Conservation (phyloP, 2,329 filamentous ascomycete species). For the Aciculosporium take region DNA sequence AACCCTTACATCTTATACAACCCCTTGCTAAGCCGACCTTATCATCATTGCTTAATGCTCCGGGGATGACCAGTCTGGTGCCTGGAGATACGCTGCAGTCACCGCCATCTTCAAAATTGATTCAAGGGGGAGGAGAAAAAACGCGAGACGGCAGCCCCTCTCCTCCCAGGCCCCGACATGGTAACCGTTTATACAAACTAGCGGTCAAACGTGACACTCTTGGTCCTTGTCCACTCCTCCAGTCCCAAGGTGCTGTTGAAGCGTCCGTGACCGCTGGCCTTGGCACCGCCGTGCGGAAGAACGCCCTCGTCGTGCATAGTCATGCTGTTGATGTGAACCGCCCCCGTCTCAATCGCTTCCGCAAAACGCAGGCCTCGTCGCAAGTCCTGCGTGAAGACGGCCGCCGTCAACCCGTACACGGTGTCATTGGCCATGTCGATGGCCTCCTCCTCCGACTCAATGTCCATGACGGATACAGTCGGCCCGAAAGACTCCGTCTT, state of each 20-base stretch:
- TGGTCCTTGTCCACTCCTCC: constrained; percentile 48
- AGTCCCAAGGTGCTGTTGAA: constrained; percentile 41
- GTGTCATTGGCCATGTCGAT: constrained; percentile 65
- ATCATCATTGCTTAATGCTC: too few relatives aligned
- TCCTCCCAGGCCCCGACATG: too few relatives aligned
- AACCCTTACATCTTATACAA: too few relatives aligned
- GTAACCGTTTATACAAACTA: constrained; percentile 6
- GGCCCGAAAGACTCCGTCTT: constrained; percentile 66
- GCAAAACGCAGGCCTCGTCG: constrained; percentile 44
- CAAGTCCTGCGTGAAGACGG: constrained; percentile 61
- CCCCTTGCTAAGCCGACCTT: too few relatives aligned
- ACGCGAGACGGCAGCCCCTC: too few relatives aligned
- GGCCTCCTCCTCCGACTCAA: constrained; percentile 59
- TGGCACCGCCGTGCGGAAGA: constrained; percentile 52
- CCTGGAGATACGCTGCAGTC: too few relatives aligned
- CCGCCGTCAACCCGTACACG: constrained; percentile 58
- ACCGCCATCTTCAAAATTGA: too few relatives aligned
- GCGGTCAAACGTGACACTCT: constrained; percentile 45
- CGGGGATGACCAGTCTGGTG: too few relatives aligned
- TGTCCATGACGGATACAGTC: constrained; percentile 49
- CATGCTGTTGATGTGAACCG: constrained; percentile 53
- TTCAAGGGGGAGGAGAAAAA: neutral
- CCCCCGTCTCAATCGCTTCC: constrained; percentile 49
- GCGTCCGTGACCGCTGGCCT: constrained; percentile 48
- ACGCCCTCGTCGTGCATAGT: constrained; percentile 50